phyloP scores from a whole-genome alignment of 805 yeast genomes.

The Candida maltosa region DNA sequence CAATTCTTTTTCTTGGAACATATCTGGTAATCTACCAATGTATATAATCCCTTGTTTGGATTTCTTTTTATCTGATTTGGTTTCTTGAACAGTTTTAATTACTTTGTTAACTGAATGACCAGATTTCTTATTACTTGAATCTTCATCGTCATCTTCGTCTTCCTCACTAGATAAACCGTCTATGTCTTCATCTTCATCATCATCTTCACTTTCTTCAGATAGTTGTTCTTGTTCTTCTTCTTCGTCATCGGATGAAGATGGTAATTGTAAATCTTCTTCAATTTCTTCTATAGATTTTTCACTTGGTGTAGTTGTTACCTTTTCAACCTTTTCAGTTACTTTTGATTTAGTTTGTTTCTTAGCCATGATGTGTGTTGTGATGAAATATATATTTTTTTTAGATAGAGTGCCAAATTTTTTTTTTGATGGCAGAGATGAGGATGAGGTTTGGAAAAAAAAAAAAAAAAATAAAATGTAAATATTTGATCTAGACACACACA shows the following conservation, averaged over 20 bases:
- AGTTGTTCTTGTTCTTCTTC: slow-evolving; percentile 13
- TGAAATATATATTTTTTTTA: no score
- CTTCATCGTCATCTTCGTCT: slow-evolving; percentile 21
- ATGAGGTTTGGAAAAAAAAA: no score
- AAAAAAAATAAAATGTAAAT: no score
- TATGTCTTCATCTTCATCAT: slow-evolving; percentile 20
- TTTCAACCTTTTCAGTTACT: not conserved
- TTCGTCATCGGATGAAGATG: slow-evolving; percentile 11
- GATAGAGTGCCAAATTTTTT: not conserved
- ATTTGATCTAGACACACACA: no score
- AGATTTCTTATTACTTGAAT: slow-evolving; percentile 14
- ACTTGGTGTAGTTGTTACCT: not conserved
- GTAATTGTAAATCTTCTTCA: slow-evolving; percentile 18
- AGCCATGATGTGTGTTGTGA: slow-evolving; percentile 3
- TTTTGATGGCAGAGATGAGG: no score
- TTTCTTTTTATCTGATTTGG: slow-evolving; percentile 7
- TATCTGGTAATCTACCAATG: slow-evolving; percentile 89
- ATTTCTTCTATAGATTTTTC: slow-evolving; percentile 19
- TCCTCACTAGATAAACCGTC: slow-evolving; percentile 16
- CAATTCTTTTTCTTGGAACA: slow-evolving; percentile 81
- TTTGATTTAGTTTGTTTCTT: slow-evolving; percentile 1
- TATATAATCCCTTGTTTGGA: slow-evolving; percentile 66
- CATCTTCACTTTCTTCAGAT: slow-evolving; percentile 22
- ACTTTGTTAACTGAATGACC: slow-evolving; percentile 22
- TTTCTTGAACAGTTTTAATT: slow-evolving; percentile 8